Base-by-base conservation (phyloP, 2,329 filamentous ascomycete genomes). In the Diaporthe caulivora region DNA sequence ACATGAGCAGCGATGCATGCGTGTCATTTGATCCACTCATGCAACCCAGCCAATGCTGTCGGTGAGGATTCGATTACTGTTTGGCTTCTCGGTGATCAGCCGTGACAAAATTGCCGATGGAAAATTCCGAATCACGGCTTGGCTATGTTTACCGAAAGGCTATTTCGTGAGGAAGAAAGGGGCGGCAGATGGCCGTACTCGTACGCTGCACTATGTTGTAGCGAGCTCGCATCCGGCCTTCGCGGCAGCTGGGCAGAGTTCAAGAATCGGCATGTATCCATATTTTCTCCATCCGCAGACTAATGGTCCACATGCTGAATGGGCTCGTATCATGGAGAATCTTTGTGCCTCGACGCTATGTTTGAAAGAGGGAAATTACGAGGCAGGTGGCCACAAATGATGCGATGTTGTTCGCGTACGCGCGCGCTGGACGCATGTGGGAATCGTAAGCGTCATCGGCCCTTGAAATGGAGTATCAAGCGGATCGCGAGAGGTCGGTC, bases 1-100 rank as follows among this genome's bases (percentile, higher is more conserved):
- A 67, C 47, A 67, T 67, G 62, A 67, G 31, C 2, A 67, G 31
- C 26, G 31, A 40, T 40, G 62, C 62, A 67, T 67, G 62, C 47
- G 62, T 8, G 26, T 67, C 62, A 53, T 51, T 65, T 21, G 47
- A 26, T 29, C 62, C 62, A 67, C 62, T 26, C 47, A 15, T n/a
- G 51, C n/a, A 9, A 40, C 3, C 47, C 21, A 6, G 15, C 62
- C 62, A n/a, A 40, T 51, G 47, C 21, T n/a, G n/a, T 67, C 47
- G 31, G 47, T 67, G 47, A 40, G 9, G 18, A 47, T 26, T 67
- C 47, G 31, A 29, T 31, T n/a, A 40, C 47, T 67, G 47, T 24
- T 13, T 40, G 24, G 21, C 31, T 40, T 40, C 2, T 21, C 51
- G n/a, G 29, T 26, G 47, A 53, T 53, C 62, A 31, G 47, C 62